A percentile compares a stretch with the other conserved stretches of the same genome.
phyloP scores from a whole-genome alignment of 2,329 filamentous ascomycete species.

The Fusarium caatingaense region DNA sequence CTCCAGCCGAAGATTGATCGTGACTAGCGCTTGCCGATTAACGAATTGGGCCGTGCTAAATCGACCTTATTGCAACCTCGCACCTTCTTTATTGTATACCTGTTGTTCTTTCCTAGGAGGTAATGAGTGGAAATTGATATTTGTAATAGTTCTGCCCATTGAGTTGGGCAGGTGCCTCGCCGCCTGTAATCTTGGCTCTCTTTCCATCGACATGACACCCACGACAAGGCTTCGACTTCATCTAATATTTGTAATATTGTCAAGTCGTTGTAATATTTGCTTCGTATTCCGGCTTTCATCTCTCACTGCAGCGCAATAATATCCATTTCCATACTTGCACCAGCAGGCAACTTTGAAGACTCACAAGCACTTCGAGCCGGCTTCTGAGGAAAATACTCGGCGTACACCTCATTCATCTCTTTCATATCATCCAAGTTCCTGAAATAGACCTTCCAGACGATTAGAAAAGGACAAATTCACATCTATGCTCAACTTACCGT shows the following conservation, averaged over 20 bases:
- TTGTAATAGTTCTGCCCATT: background rate
- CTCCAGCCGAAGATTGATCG: background rate
- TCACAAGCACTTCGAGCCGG: conserved; percentile 28
- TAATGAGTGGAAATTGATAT: background rate
- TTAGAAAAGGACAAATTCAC: background rate
- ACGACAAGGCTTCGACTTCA: background rate
- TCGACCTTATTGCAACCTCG: background rate
- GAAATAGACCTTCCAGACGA: conserved; percentile 13
- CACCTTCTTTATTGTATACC: background rate
- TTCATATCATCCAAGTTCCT: conserved; percentile 22
- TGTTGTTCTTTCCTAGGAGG: background rate
- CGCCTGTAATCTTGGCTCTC: background rate
- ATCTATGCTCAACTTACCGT: conserved; percentile 41
- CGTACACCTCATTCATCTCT: conserved; percentile 35
- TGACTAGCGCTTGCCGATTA: background rate
- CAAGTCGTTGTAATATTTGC: background rate
- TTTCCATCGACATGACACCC: background rate
- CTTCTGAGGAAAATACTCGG: conserved; percentile 32
- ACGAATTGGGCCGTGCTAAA: background rate
- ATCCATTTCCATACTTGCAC: conserved; percentile 30
- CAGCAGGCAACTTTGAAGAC: conserved; percentile 25
- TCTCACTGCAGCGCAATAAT: conserved; percentile 23
- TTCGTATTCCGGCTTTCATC: accelerated
- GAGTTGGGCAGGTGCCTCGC: background rate
- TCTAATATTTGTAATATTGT: background rate